These are phyloP conservation scores for Psilocybe azurescens DNA, from an alignment of 768 basidiomycete genomes.

Conservation along the genomic window DNA sequence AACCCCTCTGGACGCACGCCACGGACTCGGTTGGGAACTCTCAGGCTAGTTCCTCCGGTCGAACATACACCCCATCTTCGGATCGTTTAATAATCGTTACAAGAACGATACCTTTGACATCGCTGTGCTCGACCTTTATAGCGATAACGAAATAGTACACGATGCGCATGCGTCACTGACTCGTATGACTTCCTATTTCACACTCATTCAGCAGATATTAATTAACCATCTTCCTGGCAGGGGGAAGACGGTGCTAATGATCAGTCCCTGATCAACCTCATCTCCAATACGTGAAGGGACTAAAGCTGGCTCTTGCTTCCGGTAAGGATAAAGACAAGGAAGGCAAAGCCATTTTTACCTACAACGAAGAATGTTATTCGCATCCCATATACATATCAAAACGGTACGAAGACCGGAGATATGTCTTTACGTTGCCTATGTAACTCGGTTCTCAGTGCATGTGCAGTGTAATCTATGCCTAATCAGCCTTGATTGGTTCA, in stretches of 20 bases:
- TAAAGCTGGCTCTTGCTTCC: slow-evolving; percentile 62
- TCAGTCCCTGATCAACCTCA: slow-evolving; percentile 54
- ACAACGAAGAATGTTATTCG: slow-evolving; percentile 64
- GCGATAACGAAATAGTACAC: slow-evolving; percentile 65
- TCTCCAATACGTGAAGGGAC: slow-evolving; percentile 53
- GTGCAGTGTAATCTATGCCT: too few relatives aligned
- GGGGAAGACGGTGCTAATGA: slow-evolving; percentile 60
- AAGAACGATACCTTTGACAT: slow-evolving; percentile 66
- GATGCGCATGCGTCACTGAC: slow-evolving; percentile 70
- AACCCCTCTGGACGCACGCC: slow-evolving; percentile 95
- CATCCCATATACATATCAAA: too few relatives aligned
- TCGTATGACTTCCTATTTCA: slow-evolving; percentile 42
- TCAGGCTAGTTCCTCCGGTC: slow-evolving; percentile 88
- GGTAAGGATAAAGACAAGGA: slow-evolving; percentile 61
- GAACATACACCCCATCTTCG: slow-evolving; percentile 91
- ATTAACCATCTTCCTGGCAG: slow-evolving; percentile 28
- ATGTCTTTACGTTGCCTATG: slow-evolving; percentile 53
- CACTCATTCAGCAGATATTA: neutral
- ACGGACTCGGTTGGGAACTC: slow-evolving; percentile 77
- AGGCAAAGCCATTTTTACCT: slow-evolving; percentile 58
- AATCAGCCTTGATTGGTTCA: too few relatives aligned
- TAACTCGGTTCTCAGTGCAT: too few relatives aligned
- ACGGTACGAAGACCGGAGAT: too few relatives aligned
- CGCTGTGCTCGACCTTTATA: slow-evolving; percentile 71
- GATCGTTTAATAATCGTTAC: slow-evolving; percentile 66